Percentiles rank a stretch among this genome's conserved stretches.
phyloP scores from a whole-genome alignment of 2,329 filamentous ascomycete species.

The Arthrinium phaeospermum region DNA sequence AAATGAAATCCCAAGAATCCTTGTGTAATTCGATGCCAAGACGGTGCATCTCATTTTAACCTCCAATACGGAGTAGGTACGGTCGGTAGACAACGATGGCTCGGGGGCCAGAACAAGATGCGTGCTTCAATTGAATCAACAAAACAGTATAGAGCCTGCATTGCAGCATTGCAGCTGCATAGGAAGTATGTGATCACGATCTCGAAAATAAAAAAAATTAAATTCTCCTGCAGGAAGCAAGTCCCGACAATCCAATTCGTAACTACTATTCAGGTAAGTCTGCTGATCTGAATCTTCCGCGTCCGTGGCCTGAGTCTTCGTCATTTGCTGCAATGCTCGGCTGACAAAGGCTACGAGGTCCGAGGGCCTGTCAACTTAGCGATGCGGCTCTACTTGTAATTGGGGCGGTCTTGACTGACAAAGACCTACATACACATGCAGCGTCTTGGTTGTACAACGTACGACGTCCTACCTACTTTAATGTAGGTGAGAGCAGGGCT shows the following conservation, averaged over 20 bases:
- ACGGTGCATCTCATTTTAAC: not conserved
- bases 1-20: not conserved
- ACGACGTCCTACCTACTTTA: not conserved
- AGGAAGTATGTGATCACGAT: not conserved
- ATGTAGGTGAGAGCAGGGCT: not conserved
- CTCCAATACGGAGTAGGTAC: too few species aligned
- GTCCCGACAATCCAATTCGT: not conserved
- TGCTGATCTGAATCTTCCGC: slow-evolving; percentile 7
- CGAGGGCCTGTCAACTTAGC: slow-evolving; percentile 2
- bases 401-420: not conserved
- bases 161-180: not conserved
- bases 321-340: slow-evolving; percentile 1
- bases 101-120: not conserved
- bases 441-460: not conserved
- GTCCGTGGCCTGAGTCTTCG: slow-evolving; percentile 13
- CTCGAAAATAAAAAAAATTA: not conserved
- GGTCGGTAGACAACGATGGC: not conserved
- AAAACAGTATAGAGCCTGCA: not conserved
- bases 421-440: not conserved
- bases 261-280: not conserved
- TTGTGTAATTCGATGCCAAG: not conserved
- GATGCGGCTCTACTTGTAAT: not conserved
- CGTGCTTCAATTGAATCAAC: not conserved
- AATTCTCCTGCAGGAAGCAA: not conserved
- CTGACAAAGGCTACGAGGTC: not conserved